These are phyloP conservation scores for Cutaneotrichosporon daszewskae DNA, from an alignment of 1,284 basidiomycete genomes.

Conservation along the genomic window DNA sequence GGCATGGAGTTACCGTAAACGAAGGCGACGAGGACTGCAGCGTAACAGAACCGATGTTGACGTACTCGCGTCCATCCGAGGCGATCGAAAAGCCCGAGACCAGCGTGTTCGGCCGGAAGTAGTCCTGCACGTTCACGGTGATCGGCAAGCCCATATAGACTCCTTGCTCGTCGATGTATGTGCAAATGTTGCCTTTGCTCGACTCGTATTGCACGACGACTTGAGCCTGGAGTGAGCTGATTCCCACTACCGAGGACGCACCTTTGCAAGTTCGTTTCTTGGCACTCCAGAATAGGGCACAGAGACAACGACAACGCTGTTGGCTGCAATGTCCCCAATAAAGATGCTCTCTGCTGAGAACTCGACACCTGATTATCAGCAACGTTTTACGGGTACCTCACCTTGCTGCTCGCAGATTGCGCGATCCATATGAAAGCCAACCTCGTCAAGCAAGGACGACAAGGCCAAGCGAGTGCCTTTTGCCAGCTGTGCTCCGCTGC, in stretches of 20 bases:
- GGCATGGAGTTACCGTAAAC: slow-evolving; percentile 22
- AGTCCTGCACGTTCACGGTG: slow-evolving; percentile 49
- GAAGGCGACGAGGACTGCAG: slow-evolving; percentile 14
- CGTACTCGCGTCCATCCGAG: slow-evolving; percentile 38
- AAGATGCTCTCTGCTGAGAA: slow-evolving; percentile 6
- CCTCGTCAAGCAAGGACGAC: slow-evolving; percentile 20
- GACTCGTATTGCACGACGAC: slow-evolving; percentile 25
- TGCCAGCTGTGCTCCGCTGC: slow-evolving; percentile 17
- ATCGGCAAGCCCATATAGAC: slow-evolving; percentile 44
- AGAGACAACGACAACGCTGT: slow-evolving; percentile 12
- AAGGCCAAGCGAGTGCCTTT: slow-evolving; percentile 16
- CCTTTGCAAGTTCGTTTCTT: slow-evolving; percentile 27
- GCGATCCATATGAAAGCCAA: slow-evolving; percentile 18
- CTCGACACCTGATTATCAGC: slow-evolving; percentile 3
- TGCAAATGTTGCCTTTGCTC: slow-evolving; percentile 3
- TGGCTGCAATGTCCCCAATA: slow-evolving; percentile 18
- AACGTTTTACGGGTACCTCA: neutral
- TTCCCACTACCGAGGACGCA: slow-evolving; percentile 3
- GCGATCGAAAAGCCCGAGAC: slow-evolving; percentile 47
- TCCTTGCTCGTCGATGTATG: slow-evolving; percentile 25
- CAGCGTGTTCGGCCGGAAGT: slow-evolving; percentile 46
- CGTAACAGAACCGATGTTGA: slow-evolving; percentile 33
- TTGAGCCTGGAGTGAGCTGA: slow-evolving; percentile 25
- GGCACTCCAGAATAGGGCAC: slow-evolving; percentile 33
- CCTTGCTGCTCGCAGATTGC: slow-evolving; percentile 12